Conservation (phyloP, 352 stramenopile genomes). For the Globisporangium spiculum region DNA sequence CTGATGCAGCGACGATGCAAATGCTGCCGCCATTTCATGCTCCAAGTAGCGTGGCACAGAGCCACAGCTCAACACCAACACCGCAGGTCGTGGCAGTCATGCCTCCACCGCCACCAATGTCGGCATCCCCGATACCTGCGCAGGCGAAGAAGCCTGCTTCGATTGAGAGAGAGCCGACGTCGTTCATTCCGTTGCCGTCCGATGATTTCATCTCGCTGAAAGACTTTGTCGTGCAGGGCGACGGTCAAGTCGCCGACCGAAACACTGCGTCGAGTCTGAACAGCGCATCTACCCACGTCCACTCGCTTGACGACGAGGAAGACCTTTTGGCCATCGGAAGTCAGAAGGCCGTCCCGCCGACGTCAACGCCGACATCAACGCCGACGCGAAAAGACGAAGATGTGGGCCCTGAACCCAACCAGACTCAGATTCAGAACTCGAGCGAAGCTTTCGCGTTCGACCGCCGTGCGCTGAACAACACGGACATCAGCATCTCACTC, state of each 20-base stretch:
- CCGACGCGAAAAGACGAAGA: constrained; percentile 11
- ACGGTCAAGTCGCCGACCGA: constrained; percentile 20
- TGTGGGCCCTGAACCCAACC: neutral
- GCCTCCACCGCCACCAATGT: neutral
- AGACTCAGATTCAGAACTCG: constrained; percentile 3
- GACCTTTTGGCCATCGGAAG: constrained; percentile 16
- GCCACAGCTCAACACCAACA: neutral
- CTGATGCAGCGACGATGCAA: constrained; percentile 5
- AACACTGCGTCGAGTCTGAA: constrained; percentile 23
- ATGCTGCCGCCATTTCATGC: constrained; percentile 3
- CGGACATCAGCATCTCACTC: constrained; percentile 14
- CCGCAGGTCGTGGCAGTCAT: constrained; percentile 8
- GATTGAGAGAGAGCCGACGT: neutral
- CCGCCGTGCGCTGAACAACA: constrained; percentile 5
- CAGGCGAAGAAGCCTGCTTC: neutral
- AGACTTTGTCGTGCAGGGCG: constrained; percentile 40
- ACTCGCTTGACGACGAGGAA: constrained; percentile 22
- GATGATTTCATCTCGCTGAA: constrained; percentile 53
- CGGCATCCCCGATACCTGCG: neutral
- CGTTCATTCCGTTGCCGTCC: neutral
- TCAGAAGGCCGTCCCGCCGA: constrained; percentile 12
- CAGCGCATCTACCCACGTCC: constrained; percentile 25
- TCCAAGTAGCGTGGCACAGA: neutral
- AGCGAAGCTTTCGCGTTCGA: neutral
- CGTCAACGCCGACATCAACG: neutral